Evolutionary conservation across 1,139 yeast genomes (phyloP).

Genomic region (Geotrichum australiense): DNA sequence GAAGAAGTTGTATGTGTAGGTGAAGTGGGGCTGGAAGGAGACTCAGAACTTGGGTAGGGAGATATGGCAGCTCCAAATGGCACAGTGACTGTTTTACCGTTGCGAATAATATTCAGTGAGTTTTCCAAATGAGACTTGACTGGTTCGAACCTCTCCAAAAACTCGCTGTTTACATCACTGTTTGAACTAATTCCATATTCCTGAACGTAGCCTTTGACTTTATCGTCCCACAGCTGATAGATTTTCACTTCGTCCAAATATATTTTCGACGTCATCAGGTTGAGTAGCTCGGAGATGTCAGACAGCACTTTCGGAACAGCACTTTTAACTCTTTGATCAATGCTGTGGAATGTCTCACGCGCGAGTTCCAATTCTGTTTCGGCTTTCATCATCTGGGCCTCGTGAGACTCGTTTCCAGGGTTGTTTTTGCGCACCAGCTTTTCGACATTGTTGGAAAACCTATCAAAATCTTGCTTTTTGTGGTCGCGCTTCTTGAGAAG

Average conservation of each 20-base stretch:
- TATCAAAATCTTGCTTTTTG: constrained; percentile 42
- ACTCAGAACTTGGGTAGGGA: no score
- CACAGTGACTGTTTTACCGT: constrained; percentile 28
- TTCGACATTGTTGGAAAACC: constrained; percentile 39
- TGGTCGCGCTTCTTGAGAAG: constrained; percentile 44
- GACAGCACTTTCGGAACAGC: constrained; percentile 44
- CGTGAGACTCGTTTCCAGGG: constrained; percentile 29
- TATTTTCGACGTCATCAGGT: constrained; percentile 33
- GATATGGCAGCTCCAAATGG: no score
- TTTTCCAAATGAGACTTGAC: constrained; percentile 30
- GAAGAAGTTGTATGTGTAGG: no score
- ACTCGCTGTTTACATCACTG: constrained; percentile 21
- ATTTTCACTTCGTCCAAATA: constrained; percentile 29
- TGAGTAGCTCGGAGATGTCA: constrained; percentile 47
- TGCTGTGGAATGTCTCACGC: constrained; percentile 31
- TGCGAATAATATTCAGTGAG: constrained; percentile 25
- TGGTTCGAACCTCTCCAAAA: constrained; percentile 25
- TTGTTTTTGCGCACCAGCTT: constrained; percentile 38
- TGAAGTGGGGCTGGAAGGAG: constrained; percentile 7
- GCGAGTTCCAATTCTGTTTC: constrained; percentile 31
- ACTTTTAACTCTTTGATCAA: constrained; percentile 40
- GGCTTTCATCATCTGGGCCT: constrained; percentile 26
- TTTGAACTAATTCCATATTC: constrained; percentile 25
- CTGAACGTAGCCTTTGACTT: constrained; percentile 27
- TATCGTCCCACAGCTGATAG: constrained; percentile 24